These are phyloP conservation scores for Linum trigynum DNA, from an alignment of 345 rosid genomes.

Conservation along the genomic window DNA sequence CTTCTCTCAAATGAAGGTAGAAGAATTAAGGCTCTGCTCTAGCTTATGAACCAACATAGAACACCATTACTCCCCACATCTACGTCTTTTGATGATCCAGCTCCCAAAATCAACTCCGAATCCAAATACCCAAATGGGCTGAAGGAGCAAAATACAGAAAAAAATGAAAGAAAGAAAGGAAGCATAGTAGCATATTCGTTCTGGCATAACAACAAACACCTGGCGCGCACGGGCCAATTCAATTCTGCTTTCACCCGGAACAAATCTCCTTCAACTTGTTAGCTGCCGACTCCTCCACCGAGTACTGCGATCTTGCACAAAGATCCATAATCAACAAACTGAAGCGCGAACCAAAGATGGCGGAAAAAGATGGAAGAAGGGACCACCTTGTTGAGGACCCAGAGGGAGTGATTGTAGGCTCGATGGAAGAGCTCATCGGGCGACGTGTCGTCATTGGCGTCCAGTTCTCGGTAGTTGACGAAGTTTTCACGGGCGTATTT, in stretches of 20 bases:
- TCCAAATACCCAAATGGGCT: background rate
- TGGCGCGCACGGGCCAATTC: slow-evolving; percentile 14
- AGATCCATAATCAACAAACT: slow-evolving; percentile 8
- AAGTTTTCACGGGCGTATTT: slow-evolving; percentile 86
- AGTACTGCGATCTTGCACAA: slow-evolving; percentile 39
- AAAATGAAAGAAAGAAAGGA: too few species aligned
- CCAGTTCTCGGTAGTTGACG: slow-evolving; percentile 73
- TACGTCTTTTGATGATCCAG: background rate
- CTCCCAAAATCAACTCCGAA: background rate
- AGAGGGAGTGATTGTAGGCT: slow-evolving; percentile 75
- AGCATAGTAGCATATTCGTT: slow-evolving; percentile 4
- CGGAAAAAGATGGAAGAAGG: background rate
- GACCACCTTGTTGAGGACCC: slow-evolving; percentile 84
- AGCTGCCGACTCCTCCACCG: slow-evolving; percentile 68
- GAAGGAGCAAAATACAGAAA: background rate
- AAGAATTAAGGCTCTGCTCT: too few species aligned
- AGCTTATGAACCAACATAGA: too few species aligned
- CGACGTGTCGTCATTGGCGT: slow-evolving; percentile 39
- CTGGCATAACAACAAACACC: slow-evolving; percentile 40
- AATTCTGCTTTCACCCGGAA: slow-evolving; percentile 13
- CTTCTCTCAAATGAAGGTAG: too few species aligned
- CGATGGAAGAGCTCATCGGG: slow-evolving; percentile 78
- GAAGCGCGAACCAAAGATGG: background rate
- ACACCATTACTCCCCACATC: background rate
- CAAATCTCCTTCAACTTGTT: slow-evolving; percentile 48